These are phyloP conservation scores for Parathielavia hyrcaniae DNA, from an alignment of 495 filamentous ascomycete species.

Conservation along the genomic window DNA sequence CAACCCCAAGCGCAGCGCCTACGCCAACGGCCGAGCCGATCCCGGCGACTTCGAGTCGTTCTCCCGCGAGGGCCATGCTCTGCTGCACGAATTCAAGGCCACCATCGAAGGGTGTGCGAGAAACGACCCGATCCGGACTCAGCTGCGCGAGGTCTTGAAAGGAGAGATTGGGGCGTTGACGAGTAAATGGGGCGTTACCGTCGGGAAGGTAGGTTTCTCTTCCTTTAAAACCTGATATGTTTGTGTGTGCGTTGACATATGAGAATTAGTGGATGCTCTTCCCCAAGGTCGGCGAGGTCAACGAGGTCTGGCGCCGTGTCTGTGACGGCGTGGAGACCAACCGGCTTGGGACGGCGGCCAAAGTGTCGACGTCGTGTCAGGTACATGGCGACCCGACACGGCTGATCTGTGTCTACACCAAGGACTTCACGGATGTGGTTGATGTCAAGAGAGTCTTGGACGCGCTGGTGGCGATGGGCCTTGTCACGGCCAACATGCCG, in stretches of 20 bases:
- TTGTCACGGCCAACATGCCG: not conserved
- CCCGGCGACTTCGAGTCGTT: not conserved
- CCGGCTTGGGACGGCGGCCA: not conserved
- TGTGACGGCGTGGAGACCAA: not conserved
- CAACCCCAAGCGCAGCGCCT: slow-evolving; percentile 4
- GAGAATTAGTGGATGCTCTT: slow-evolving; percentile 6
- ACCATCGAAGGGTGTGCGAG: not conserved
- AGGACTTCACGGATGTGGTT: slow-evolving; percentile 3
- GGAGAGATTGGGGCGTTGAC: not conserved
- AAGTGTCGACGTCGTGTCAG: not conserved
- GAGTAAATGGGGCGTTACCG: not conserved
- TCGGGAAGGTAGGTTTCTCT: not conserved
- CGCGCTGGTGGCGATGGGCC: not conserved
- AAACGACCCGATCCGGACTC: not conserved
- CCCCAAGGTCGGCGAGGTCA: not conserved
- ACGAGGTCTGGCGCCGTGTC: slow-evolving; percentile 5
- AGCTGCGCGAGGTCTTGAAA: not conserved
- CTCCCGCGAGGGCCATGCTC: not conserved
- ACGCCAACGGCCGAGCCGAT: not conserved
- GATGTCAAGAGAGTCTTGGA: slow-evolving; percentile 7
- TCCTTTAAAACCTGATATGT: not conserved
- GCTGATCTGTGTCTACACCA: slow-evolving; percentile 10
- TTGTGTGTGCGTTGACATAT: not conserved
- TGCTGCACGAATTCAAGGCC: not conserved
- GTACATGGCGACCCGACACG: not conserved